Evolutionary conservation across 768 basidiomycete genomes (phyloP).

Genomic region (Suillus alpinus): DNA sequence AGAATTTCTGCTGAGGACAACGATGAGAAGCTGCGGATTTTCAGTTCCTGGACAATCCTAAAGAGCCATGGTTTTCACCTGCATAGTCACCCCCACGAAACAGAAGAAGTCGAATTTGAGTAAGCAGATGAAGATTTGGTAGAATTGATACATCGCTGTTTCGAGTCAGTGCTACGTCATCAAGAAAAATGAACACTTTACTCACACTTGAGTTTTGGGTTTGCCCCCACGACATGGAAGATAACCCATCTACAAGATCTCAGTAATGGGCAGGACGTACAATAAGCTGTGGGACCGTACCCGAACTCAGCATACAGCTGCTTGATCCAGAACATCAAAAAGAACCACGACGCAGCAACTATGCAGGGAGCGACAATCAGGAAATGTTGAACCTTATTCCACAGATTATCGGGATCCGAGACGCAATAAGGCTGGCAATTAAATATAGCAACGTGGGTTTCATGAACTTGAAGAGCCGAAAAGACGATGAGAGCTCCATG

Average conservation of each 20-base stretch:
- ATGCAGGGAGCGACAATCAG: constrained; percentile 72
- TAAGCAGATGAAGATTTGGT: constrained; percentile 83
- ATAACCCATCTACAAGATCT: constrained; percentile 69
- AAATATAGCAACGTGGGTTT: constrained; percentile 66
- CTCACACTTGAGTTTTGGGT: constrained; percentile 80
- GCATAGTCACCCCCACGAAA: constrained; percentile 86
- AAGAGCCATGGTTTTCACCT: constrained; percentile 40
- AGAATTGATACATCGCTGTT: constrained; percentile 83
- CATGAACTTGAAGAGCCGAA: constrained; percentile 72
- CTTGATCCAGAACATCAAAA: constrained; percentile 66
- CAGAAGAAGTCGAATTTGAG: constrained; percentile 91
- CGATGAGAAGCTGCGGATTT: constrained; percentile 65
- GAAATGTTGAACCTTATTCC: constrained; percentile 57
- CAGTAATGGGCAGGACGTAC: constrained; percentile 3
- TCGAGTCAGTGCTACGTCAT: constrained; percentile 6
- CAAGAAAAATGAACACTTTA: constrained; percentile 1
- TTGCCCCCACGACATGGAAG: constrained; percentile 86
- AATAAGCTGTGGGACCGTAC: constrained; percentile 39
- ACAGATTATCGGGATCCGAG: constrained; percentile 54
- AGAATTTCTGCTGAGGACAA: constrained; percentile 61
- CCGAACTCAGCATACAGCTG: constrained; percentile 80
- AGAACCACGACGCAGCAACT: constrained; percentile 63
- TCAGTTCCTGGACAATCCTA: constrained; percentile 1
- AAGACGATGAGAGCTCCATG: constrained; percentile 73
- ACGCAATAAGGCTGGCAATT: constrained; percentile 25